A percentile compares a stretch with the other conserved stretches of the same genome.
These are phyloP conservation scores for Penicillium sp. DNA, from an alignment of 2,329 filamentous ascomycete species.

Conservation along the genomic window DNA sequence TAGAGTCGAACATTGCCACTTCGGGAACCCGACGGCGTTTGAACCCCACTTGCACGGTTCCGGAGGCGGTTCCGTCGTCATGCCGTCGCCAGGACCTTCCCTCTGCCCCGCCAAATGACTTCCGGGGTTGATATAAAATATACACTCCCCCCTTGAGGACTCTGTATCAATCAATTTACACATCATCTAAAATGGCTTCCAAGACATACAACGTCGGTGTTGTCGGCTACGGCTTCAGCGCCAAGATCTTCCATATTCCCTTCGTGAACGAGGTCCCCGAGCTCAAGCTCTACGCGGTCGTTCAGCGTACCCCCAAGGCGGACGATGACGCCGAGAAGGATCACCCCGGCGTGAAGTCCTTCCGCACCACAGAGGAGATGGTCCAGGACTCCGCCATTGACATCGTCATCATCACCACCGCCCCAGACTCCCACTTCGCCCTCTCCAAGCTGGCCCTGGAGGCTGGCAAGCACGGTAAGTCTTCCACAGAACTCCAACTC, in stretches of 20 bases:
- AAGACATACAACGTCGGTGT: slow-evolving; percentile 59
- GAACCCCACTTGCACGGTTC: slow-evolving; percentile 44
- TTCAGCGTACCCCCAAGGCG: slow-evolving; percentile 69
- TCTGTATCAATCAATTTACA: slow-evolving; percentile 22
- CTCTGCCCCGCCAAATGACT: slow-evolving; percentile 25
- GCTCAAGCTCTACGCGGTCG: slow-evolving; percentile 71
- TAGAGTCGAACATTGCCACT: not conserved
- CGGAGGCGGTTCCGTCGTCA: slow-evolving; percentile 27
- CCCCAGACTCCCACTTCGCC: slow-evolving; percentile 70
- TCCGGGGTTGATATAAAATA: not conserved
- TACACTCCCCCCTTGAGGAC: not conserved
- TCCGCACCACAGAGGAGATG: slow-evolving; percentile 63
- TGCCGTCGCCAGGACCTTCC: slow-evolving; percentile 41
- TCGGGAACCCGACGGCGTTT: slow-evolving; percentile 54
- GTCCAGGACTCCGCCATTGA: slow-evolving; percentile 67
- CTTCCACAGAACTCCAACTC: not conserved
- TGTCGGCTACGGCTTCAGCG: slow-evolving; percentile 64
- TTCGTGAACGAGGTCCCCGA: slow-evolving; percentile 67
- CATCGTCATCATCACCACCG: slow-evolving; percentile 70
- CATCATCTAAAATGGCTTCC: slow-evolving; percentile 36
- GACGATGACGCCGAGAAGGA: slow-evolving; percentile 69
- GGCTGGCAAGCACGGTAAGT: slow-evolving; percentile 66
- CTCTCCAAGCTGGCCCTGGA: slow-evolving; percentile 67
- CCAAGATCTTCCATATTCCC: slow-evolving; percentile 83
- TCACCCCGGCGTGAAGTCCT: slow-evolving; percentile 66